Base-by-base conservation (phyloP, 2,329 filamentous ascomycete genomes). In the Metarhizium guizhouense region DNA sequence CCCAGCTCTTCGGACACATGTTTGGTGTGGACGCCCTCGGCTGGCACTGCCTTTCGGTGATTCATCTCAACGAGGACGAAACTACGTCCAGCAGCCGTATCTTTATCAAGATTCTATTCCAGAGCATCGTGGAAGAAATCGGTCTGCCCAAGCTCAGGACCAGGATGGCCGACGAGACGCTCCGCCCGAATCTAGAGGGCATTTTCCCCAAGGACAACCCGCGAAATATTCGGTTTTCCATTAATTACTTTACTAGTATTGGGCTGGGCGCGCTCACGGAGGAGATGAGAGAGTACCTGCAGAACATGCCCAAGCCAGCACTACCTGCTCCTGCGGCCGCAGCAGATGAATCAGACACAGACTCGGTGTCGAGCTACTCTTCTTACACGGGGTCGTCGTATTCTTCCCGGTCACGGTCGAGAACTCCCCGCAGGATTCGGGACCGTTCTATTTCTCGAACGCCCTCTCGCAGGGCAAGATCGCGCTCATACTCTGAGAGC, bases 231-330 rank as follows among this genome's bases (percentile, higher is more conserved):
- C 85, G 93, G 54, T 99, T 99, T 77, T 90, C 92, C 52, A 96
- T 99, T 84, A 99, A 99, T 74, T 99, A 96, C 79, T 97, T 99
- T 71, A 99, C 94, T 10, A 94, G 91, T 65, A 95, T 99, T 65
- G 91, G 92, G 57, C 95, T 99, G 88, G 94, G 94, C 68, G 84
- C 83, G 29, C 80, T 99, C 59, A 99, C 94, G 2, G 94, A 99
- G 68, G 88, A 91, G 62, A 95, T 96, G 90, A 86, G 94, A 70
- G 90, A 95, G 65, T 85, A 87, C 67, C 79, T 99, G 56, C 88
- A 92, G 69, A 96, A 91, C 66, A 83, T 95, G 72, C 92, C 92
- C 13, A 94, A 95, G 68, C 91, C 92, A 3, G 80, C 87, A 1
- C 75, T 88, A 29, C 88, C 88, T 6, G 84, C 90, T 1, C 75